These are phyloP conservation scores for Astragalus glycyphyllos DNA, from an alignment of 306 rosid species.

Conservation along the genomic window DNA sequence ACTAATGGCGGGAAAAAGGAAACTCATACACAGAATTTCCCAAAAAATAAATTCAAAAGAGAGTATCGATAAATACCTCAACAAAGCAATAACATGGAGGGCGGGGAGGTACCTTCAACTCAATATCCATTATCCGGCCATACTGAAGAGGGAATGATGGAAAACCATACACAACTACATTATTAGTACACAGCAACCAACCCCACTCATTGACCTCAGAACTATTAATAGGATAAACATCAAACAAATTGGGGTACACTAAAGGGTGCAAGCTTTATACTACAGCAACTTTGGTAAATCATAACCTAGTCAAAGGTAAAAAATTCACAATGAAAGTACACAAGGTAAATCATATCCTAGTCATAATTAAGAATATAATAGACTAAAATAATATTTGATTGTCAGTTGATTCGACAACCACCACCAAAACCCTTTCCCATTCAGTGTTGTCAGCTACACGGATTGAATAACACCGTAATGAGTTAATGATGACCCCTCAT, in stretches of 20 bases:
- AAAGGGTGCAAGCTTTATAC: neutral
- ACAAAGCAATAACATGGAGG: slow-evolving; percentile 98
- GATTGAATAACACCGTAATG: neutral
- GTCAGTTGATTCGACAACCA: neutral
- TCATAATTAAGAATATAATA: neutral
- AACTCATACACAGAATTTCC: neutral
- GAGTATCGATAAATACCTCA: slow-evolving; percentile 64
- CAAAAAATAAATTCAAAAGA: slow-evolving; percentile 1
- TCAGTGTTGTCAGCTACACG: neutral
- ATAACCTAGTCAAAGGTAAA: neutral
- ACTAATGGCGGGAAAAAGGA: neutral
- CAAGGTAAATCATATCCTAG: no score
- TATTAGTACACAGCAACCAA: slow-evolving; percentile 41
- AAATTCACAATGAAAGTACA: neutral
- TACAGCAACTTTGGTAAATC: neutral
- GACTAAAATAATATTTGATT: neutral
- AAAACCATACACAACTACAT: slow-evolving; percentile 29
- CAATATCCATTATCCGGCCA: slow-evolving; percentile 94
- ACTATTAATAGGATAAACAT: slow-evolving; percentile 7
- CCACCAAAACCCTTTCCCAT: neutral
- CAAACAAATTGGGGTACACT: neutral
- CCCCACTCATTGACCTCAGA: neutral
- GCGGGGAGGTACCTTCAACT: slow-evolving; percentile 94
- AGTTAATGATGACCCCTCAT: neutral
- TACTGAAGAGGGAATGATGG: slow-evolving; percentile 62